Percentiles rank a stretch among this genome's conserved stretches.
Conservation (phyloP, 176 grass and related monocot species). For the Melocanna baccifera region DNA sequence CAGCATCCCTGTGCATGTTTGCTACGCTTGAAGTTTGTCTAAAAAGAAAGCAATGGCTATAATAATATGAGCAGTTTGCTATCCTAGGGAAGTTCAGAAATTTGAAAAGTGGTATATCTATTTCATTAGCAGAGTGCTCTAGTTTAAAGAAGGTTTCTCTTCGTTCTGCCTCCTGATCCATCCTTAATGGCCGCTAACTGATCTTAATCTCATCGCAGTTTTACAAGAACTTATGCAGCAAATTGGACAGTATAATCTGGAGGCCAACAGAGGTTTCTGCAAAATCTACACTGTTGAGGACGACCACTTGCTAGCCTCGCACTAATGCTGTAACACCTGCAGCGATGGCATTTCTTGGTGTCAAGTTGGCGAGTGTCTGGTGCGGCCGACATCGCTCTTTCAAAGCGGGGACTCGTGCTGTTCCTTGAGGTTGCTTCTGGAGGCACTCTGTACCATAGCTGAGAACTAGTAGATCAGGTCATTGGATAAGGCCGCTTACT, state of each 20-base stretch:
- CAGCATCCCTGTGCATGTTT: not conserved
- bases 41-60: not conserved
- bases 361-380: not conserved
- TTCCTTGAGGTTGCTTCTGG: not conserved
- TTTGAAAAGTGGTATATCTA: not conserved
- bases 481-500: not conserved
- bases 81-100: not conserved
- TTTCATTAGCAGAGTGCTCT: not conserved
- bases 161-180: not conserved
- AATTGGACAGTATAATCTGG: constrained; percentile 74
- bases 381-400: not conserved
- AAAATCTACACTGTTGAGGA: constrained; percentile 40
- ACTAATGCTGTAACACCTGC: not conserved
- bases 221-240: constrained; percentile 81
- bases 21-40: not conserved
- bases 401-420: not conserved
- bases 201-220: constrained; percentile 44
- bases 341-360: not conserved
- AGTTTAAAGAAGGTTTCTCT: not conserved
- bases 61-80: not conserved
- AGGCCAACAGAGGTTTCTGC: constrained; percentile 49
- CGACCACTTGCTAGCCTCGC: constrained; percentile 38
- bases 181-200: constrained; percentile 3
- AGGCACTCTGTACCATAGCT: constrained; percentile 30
- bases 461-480: constrained; percentile 27